Evolutionary conservation across 768 basidiomycete species (phyloP).

Genomic region (Lentinula sp.): DNA sequence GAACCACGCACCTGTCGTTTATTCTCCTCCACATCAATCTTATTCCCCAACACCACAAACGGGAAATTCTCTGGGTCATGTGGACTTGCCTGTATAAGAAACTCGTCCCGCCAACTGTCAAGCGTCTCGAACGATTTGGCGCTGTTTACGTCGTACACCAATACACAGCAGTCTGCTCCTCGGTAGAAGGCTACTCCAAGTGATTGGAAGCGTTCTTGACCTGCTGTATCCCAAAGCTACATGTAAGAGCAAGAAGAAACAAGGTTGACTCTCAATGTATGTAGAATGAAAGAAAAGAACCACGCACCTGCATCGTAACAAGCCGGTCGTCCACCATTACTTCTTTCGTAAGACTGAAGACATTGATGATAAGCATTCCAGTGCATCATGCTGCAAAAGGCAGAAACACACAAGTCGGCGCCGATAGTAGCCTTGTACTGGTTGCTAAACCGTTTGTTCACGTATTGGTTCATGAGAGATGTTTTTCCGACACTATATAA

Average conservation of each 20-base stretch:
- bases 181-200: slow-evolving; percentile 99
- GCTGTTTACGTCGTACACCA: slow-evolving; percentile 99
- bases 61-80: slow-evolving; percentile 99
- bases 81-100: slow-evolving; percentile 96
- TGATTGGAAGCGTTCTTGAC: slow-evolving; percentile 99
- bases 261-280: slow-evolving; percentile 1
- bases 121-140: slow-evolving; percentile 97
- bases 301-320: slow-evolving; percentile 94
- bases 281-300: background rate
- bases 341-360: slow-evolving; percentile 85
- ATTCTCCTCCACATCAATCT: slow-evolving; percentile 99
- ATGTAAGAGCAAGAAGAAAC: background rate
- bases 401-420: slow-evolving; percentile 78
- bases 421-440: slow-evolving; percentile 99
- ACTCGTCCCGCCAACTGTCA: slow-evolving; percentile 99
- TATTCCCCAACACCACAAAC: slow-evolving; percentile 99
- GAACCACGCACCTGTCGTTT: slow-evolving; percentile 77
- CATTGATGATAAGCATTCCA: slow-evolving; percentile 15
- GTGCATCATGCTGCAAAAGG: slow-evolving; percentile 7
- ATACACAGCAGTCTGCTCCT: slow-evolving; percentile 97
- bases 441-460: slow-evolving; percentile 99
- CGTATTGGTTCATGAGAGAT: slow-evolving; percentile 99
- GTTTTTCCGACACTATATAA: slow-evolving; percentile 89
- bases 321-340: slow-evolving; percentile 97
- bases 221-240: slow-evolving; percentile 98